These are phyloP conservation scores for Tylopilus orsonianus DNA, from an alignment of 1,284 basidiomycete species.

Conservation along the genomic window DNA sequence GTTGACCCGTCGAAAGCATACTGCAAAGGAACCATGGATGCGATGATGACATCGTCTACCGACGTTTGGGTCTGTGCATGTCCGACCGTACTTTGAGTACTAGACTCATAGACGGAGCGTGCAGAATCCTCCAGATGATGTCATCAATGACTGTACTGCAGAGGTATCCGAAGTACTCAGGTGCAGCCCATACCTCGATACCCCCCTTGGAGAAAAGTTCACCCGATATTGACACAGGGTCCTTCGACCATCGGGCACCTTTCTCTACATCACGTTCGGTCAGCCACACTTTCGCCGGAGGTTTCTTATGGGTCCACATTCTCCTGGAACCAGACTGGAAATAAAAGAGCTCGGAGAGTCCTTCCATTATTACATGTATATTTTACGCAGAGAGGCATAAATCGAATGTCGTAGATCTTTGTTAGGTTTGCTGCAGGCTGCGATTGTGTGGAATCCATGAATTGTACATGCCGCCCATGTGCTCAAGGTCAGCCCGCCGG, in stretches of 20 bases:
- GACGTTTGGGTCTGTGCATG: conserved; percentile 76
- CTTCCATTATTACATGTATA: conserved; percentile 87
- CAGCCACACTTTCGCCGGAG: conserved; percentile 87
- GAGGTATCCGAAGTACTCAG: conserved; percentile 83
- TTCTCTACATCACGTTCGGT: conserved; percentile 87
- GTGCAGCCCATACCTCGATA: conserved; percentile 36
- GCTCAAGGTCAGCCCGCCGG: too few relatives aligned
- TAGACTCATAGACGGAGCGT: neutral
- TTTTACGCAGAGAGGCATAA: conserved; percentile 36
- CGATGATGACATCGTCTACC: conserved; percentile 87
- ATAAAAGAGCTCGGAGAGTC: conserved; percentile 70
- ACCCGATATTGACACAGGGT: conserved; percentile 47
- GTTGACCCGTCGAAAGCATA: neutral
- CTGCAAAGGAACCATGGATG: conserved; percentile 82
- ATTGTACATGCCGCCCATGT: too few relatives aligned
- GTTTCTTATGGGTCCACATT: conserved; percentile 50
- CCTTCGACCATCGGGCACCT: conserved; percentile 60
- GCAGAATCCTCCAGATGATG: conserved; percentile 79
- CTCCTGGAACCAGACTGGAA: conserved; percentile 56
- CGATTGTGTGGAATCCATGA: too few relatives aligned
- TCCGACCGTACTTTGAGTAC: neutral
- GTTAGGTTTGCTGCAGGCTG: neutral
- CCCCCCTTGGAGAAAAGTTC: neutral
- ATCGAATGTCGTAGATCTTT: neutral
- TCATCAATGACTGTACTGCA: conserved; percentile 72